These are phyloP conservation scores for Colletotrichum agaves DNA, from an alignment of 2,329 filamentous ascomycete species.

Conservation along the genomic window DNA sequence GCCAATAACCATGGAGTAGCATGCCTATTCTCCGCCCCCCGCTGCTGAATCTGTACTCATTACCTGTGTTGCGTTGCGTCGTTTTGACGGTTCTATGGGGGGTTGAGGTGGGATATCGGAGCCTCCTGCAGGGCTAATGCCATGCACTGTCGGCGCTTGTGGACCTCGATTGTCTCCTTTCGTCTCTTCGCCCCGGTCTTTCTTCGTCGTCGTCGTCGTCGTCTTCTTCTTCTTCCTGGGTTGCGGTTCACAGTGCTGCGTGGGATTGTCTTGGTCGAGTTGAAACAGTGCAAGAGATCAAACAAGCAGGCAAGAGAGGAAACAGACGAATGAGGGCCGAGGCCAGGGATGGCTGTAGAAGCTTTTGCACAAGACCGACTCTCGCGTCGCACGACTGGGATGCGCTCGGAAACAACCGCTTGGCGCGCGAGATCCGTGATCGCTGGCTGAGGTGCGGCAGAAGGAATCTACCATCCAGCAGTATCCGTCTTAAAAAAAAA, in stretches of 20 bases:
- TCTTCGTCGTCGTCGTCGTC: not conserved
- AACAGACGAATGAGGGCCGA: slow-evolving; percentile 3
- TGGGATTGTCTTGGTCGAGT: slow-evolving; percentile 22
- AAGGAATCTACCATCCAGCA: too few relatives aligned
- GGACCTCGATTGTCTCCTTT: not conserved
- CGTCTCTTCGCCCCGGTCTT: not conserved
- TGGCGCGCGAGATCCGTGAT: slow-evolving; percentile 35
- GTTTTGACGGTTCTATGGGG: slow-evolving; percentile 10
- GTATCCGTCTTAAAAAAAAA: not conserved
- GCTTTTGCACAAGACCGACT: slow-evolving; percentile 35
- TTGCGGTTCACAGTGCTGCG: not conserved
- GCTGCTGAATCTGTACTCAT: not conserved
- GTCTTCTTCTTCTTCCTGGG: not conserved
- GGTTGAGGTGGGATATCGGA: not conserved
- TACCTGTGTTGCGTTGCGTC: slow-evolving; percentile 1
- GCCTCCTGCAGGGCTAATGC: not conserved
- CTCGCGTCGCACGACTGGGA: slow-evolving; percentile 36
- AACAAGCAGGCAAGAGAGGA: slow-evolving; percentile 29
- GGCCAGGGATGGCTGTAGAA: slow-evolving; percentile 27
- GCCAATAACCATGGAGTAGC: slow-evolving; percentile 1
- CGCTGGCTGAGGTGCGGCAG: not conserved
- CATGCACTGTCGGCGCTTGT: slow-evolving; percentile 17
- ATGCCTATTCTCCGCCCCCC: too few relatives aligned
- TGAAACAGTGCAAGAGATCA: slow-evolving; percentile 36
- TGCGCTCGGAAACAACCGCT: slow-evolving; percentile 35